phyloP scores from a whole-genome alignment of 257 asterid genomes.

The Solanum gandarillasii region DNA sequence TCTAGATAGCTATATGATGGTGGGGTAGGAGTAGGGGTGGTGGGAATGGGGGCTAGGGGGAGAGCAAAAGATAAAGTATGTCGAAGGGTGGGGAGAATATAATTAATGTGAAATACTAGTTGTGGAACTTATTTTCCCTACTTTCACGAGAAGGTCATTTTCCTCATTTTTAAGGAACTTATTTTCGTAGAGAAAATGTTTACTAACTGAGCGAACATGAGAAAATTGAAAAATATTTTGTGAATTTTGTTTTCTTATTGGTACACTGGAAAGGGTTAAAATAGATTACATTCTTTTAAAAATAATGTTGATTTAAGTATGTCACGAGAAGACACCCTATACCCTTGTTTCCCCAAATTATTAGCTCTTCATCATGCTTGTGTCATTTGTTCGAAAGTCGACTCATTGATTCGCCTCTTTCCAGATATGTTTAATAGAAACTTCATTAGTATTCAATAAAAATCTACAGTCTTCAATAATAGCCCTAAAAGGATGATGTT shows the following conservation, averaged over 20 bases:
- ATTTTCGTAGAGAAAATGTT: rapidly evolving
- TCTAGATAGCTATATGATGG: background rate
- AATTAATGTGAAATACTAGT: background rate
- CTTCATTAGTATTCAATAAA: background rate
- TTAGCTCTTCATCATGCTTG: background rate
- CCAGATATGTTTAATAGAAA: background rate
- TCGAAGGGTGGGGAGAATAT: too few relatives aligned
- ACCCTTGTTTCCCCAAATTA: background rate
- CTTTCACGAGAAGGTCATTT: rapidly evolving
- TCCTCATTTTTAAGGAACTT: rapidly evolving
- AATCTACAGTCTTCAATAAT: background rate
- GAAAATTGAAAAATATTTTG: too few relatives aligned
- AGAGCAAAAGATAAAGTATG: too few relatives aligned
- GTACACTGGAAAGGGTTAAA: background rate
- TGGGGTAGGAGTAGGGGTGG: background rate
- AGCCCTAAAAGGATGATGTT: background rate
- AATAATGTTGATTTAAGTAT: background rate
- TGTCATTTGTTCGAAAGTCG: background rate
- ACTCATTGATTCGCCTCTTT: background rate
- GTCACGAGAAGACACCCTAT: background rate
- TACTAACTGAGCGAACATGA: too few relatives aligned
- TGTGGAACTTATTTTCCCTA: rapidly evolving
- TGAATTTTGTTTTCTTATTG: too few relatives aligned
- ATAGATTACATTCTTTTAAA: background rate
- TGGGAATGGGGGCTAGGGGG: too few relatives aligned